Base-by-base conservation (phyloP, 2,329 filamentous ascomycete genomes). In the Triangularia verruculosa region DNA sequence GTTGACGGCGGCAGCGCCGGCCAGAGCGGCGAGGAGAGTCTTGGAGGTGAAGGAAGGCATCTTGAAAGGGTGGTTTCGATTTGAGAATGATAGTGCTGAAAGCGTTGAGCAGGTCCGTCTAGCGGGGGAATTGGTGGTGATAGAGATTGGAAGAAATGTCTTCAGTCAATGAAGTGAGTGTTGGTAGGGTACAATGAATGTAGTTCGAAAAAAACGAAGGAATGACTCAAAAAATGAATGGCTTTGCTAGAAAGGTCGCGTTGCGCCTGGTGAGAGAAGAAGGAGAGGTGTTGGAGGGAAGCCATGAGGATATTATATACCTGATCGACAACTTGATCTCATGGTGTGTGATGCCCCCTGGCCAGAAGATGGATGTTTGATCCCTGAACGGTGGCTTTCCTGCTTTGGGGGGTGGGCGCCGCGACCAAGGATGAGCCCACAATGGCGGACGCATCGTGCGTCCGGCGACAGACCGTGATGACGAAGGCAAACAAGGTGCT, bases 151-250 rank as follows among this genome's bases (percentile, higher is more conserved):
- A 69, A 68, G 61, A 61, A 65, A 51, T 60, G 34, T 60, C 69
- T 69, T 69, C 70, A 70, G 58, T 71, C 69, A 69, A 70, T 70
- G 69, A 70, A 70, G 68, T 25, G 61, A 67, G 61, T 61, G 61
- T 66, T 62, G 32, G 51, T 57, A 64, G n/a, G n/a, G n/a, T 63
- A 65, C 28, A 62, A 66, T 28, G 58, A 66, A 69, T 62, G 24
- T 65, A 61, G 61, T 58, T 61, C 22, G 52, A 61, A 59, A 61
- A 65, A 56, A 64, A 62, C 32, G 60, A 57, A 60, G 39, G 39
- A 58, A 17, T 25, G 39, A 47, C 28, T 20, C 61, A 67, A 67
- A 24, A 56, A 55, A 61, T 39, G 53, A 69, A 61, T 62, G 65
- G 47, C 59, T 64, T 63, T 67, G 62, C 61, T 60, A 28, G 60